Percentiles rank a stretch among this genome's conserved stretches.
Conservation (phyloP, 208 protist species). For the Acanthamoeba royreba region DNA sequence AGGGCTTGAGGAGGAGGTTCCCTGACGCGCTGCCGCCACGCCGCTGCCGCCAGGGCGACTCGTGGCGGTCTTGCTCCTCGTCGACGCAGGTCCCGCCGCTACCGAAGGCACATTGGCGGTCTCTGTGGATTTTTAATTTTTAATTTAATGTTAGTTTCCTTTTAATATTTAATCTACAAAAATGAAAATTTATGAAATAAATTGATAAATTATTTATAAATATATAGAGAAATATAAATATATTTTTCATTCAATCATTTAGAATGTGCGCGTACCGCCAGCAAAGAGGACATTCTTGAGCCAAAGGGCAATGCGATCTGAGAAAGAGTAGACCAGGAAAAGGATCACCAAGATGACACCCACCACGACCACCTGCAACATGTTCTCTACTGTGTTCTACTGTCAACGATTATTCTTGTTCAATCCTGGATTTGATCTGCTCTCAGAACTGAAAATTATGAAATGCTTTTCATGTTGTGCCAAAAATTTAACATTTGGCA, state of each 20-base stretch:
- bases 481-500: no score
- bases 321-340: not conserved
- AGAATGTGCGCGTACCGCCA: not conserved
- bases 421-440: no score
- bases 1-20: no score
- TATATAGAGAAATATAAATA: not conserved
- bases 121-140: no score
- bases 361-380: not conserved
- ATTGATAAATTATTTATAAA: not conserved
- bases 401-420: no score
- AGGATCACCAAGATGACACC: not conserved
- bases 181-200: not conserved
- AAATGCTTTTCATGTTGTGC: no score
- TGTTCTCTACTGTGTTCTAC: no score
- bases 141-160: no score
- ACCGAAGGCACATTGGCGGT: not conserved
- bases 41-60: not conserved
- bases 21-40: not conserved
- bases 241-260: no score
- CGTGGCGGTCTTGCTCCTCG: not conserved
- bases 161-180: no score
- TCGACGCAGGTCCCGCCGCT: not conserved
- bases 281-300: not conserved
- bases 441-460: no score
- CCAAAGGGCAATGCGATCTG: not conserved